These are phyloP conservation scores for Pascua guehoae DNA, from an alignment of 1,284 basidiomycete species.

Conservation along the genomic window DNA sequence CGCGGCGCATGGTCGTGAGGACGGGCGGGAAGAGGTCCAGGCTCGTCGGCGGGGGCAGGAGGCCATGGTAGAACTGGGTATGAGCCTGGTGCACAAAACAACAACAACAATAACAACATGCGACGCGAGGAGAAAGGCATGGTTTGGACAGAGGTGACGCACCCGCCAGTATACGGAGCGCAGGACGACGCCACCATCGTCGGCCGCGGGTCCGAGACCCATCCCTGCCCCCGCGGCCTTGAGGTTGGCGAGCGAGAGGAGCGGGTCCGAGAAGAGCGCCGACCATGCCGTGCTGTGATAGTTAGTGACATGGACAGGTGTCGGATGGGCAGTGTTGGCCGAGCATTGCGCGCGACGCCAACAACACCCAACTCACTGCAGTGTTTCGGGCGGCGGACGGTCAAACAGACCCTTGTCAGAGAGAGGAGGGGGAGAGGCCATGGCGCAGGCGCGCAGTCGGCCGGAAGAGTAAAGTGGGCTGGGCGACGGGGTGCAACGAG, in stretches of 20 bases:
- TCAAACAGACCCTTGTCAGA: neutral
- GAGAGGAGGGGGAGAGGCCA: neutral
- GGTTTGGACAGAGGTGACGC: constrained; percentile 7
- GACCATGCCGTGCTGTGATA: constrained; percentile 35
- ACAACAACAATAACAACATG: too few species aligned
- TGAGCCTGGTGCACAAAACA: neutral
- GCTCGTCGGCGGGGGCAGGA: constrained; percentile 45
- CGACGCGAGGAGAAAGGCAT: too few species aligned
- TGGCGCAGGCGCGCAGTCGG: too few species aligned
- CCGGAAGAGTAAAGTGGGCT: too few species aligned
- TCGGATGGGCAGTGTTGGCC: too few species aligned
- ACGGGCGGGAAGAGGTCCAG: constrained; percentile 36
- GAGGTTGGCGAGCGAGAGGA: constrained; percentile 41
- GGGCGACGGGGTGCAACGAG: too few species aligned
- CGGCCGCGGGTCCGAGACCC: constrained; percentile 32
- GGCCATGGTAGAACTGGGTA: constrained; percentile 43
- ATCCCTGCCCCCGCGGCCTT: constrained; percentile 32
- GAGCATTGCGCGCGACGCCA: neutral
- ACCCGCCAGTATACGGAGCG: constrained; percentile 51
- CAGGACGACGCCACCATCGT: constrained; percentile 37
- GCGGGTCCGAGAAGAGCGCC: constrained; percentile 41
- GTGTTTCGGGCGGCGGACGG: neutral
- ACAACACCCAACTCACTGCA: neutral
- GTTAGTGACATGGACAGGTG: too few species aligned
- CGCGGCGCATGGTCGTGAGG: constrained; percentile 25